Conservation (phyloP, 768 basidiomycete genomes). For the Mrakia frigida region DNA sequence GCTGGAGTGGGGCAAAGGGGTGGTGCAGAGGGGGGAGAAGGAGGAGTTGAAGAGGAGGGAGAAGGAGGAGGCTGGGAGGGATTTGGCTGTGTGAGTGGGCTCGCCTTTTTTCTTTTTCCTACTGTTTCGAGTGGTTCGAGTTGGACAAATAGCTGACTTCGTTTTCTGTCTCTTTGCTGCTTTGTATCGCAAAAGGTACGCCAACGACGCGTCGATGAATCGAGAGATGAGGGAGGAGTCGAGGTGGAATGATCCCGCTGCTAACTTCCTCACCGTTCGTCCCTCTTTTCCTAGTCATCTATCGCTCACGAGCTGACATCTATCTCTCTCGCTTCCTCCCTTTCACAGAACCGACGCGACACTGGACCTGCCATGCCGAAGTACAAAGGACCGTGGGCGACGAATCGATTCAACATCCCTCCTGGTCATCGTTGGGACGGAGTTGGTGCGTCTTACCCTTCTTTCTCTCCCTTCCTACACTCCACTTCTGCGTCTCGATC, state of each 20-base stretch:
- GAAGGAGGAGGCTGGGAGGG: conserved; percentile 60
- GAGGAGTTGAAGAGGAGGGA: conserved; percentile 62
- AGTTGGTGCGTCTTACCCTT: conserved; percentile 59
- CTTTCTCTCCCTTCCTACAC: too few species aligned
- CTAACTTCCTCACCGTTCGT: conserved; percentile 80
- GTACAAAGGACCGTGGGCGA: conserved; percentile 79
- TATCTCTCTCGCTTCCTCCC: background rate
- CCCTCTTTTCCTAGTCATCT: conserved; percentile 7
- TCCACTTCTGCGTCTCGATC: background rate
- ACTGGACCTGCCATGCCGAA: conserved; percentile 77
- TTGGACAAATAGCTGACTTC: background rate
- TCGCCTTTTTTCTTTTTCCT: background rate
- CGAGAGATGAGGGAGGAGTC: conserved; percentile 73
- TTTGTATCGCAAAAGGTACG: conserved; percentile 46
- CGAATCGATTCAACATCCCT: conserved; percentile 90
- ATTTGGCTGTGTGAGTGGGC: conserved; percentile 59
- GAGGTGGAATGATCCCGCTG: conserved; percentile 97
- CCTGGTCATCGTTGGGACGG: conserved; percentile 99
- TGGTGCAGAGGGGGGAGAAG: conserved; percentile 77
- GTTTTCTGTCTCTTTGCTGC: background rate
- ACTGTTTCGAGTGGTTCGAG: background rate
- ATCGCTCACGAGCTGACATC: background rate
- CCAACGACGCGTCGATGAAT: conserved; percentile 80
- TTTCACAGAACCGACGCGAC: conserved; percentile 46
- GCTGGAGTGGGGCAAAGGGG: conserved; percentile 97